These are phyloP conservation scores for Didymella sp. DNA, from an alignment of 2,329 filamentous ascomycete species.

Conservation along the genomic window DNA sequence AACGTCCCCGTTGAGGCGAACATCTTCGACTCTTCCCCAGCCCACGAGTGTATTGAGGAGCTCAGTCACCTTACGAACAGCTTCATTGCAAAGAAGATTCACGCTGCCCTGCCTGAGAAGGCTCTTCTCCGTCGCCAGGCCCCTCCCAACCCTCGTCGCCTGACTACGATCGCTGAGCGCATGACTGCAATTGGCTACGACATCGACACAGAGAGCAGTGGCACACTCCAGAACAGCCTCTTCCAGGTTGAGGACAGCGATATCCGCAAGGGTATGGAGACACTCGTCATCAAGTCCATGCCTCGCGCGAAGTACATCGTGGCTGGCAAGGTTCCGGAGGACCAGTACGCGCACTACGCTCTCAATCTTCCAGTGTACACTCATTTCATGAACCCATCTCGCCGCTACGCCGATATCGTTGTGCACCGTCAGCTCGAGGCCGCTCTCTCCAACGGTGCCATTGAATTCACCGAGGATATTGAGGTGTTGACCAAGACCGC, in stretches of 20 bases:
- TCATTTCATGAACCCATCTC: conserved; percentile 94
- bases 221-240: conserved; percentile 88
- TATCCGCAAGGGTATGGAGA: conserved; percentile 97
- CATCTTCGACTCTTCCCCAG: conserved; percentile 88
- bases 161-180: conserved; percentile 89
- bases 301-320: conserved; percentile 95
- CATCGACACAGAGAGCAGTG: conserved; percentile 88
- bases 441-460: conserved; percentile 78
- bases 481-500: conserved; percentile 90
- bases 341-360: conserved; percentile 85
- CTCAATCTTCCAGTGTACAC: conserved; percentile 94
- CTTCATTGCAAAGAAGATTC: conserved; percentile 85
- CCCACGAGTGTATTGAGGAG: conserved; percentile 94
- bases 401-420: conserved; percentile 92
- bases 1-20: conserved; percentile 97
- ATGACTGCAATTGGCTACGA: conserved; percentile 92
- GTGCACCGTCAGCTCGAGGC: conserved; percentile 95
- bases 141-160: conserved; percentile 82
- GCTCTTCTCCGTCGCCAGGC: conserved; percentile 88
- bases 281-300: conserved; percentile 92
- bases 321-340: conserved; percentile 76
- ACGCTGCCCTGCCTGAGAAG: conserved; percentile 82
- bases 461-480: conserved; percentile 87
- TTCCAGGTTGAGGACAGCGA: conserved; percentile 91
- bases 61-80: conserved; percentile 91